Conservation (phyloP, 176 grass and related monocot species). For the Musa beccarii region DNA sequence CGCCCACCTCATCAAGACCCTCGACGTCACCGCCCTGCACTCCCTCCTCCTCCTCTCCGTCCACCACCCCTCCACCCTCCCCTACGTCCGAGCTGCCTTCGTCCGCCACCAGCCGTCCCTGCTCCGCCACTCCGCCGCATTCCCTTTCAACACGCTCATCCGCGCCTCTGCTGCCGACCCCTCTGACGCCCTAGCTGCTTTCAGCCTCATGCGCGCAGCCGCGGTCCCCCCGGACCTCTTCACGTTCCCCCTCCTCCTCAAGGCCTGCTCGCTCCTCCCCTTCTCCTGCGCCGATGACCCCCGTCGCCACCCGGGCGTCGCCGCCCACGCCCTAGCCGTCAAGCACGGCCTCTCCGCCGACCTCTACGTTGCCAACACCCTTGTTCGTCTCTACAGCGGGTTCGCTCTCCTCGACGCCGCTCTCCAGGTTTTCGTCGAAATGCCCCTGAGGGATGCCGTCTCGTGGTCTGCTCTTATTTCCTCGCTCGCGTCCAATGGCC, state of each 20-base stretch:
- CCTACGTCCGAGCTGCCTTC: background rate
- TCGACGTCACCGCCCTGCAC: too few species aligned
- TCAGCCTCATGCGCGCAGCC: background rate
- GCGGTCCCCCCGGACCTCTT: background rate
- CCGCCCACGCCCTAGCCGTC: background rate
- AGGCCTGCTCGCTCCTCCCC: background rate
- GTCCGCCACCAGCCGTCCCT: too few species aligned
- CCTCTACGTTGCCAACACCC: conserved; percentile 8
- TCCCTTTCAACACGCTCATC: background rate
- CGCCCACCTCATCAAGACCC: too few species aligned
- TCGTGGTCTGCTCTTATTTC: conserved; percentile 6
- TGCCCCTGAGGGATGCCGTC: background rate
- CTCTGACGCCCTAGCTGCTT: background rate
- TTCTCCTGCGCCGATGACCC: background rate
- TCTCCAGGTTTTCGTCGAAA: background rate
- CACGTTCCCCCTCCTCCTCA: conserved; percentile 12
- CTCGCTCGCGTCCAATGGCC: conserved; percentile 1
- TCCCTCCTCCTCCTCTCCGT: background rate
- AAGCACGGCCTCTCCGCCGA: background rate
- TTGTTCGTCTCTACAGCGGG: background rate
- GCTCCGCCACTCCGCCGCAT: background rate
- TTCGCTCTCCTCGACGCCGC: background rate
- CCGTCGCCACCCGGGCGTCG: background rate
- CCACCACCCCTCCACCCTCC: background rate
- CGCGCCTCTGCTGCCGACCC: background rate